A percentile compares a stretch with the other conserved stretches of the same genome.
phyloP scores from a whole-genome alignment of 371 early-diverging fungal species.

The Capniomyces stellatus region DNA sequence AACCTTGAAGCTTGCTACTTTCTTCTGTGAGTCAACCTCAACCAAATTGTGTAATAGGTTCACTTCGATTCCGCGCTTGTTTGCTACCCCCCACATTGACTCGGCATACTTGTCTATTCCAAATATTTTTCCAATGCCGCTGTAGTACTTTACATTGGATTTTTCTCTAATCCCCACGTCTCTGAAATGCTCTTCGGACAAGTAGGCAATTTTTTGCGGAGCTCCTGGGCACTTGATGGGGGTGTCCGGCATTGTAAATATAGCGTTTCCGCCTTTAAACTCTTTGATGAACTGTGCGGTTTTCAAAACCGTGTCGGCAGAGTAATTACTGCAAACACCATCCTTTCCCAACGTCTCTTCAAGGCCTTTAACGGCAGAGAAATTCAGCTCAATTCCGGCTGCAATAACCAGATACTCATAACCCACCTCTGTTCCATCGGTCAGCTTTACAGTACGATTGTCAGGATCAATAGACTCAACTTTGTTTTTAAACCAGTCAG shows the following conservation, averaged over 20 bases:
- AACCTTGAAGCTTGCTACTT: slow-evolving; percentile 52
- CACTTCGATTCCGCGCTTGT: slow-evolving; percentile 45
- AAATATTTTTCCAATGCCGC: slow-evolving; percentile 68
- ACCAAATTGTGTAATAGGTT: slow-evolving; percentile 53
- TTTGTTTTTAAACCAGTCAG: slow-evolving; percentile 56
- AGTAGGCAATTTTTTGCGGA: slow-evolving; percentile 77
- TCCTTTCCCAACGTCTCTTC: slow-evolving; percentile 56
- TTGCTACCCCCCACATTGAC: slow-evolving; percentile 42
- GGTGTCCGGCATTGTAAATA: slow-evolving; percentile 78
- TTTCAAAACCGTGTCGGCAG: slow-evolving; percentile 49
- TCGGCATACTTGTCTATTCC: slow-evolving; percentile 71
- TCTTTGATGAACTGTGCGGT: slow-evolving; percentile 51
- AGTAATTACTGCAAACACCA: slow-evolving; percentile 70
- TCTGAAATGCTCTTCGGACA: slow-evolving; percentile 70
- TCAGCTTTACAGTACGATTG: slow-evolving; percentile 40
- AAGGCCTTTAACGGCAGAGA: slow-evolving; percentile 61
- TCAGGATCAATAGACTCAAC: slow-evolving; percentile 51
- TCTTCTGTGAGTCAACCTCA: slow-evolving; percentile 39
- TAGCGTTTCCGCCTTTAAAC: slow-evolving; percentile 63
- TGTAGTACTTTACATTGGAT: slow-evolving; percentile 49
- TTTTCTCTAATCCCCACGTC: slow-evolving; percentile 44
- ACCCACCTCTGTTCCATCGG: slow-evolving; percentile 42
- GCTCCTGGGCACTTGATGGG: slow-evolving; percentile 86
- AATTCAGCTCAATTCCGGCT: slow-evolving; percentile 63
- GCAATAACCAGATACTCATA: slow-evolving; percentile 80